phyloP scores from a whole-genome alignment of 2,329 filamentous ascomycete genomes.

The Teratosphaeria gauchensis region DNA sequence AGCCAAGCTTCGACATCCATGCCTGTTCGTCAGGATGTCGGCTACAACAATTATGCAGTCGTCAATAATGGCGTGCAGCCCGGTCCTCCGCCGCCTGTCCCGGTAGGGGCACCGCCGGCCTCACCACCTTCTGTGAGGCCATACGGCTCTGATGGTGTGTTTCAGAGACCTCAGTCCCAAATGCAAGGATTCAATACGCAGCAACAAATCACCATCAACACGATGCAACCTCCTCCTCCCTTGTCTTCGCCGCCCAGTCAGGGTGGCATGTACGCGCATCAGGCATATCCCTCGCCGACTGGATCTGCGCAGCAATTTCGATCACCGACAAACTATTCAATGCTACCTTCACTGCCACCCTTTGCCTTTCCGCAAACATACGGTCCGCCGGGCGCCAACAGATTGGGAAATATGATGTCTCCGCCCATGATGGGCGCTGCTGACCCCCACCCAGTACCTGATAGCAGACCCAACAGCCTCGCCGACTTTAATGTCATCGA shows the following conservation, averaged over 20 bases:
- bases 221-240: slow-evolving; percentile 21
- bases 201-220: slow-evolving; percentile 7
- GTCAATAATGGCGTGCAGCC: not conserved
- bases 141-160: slow-evolving; percentile 15
- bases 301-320: slow-evolving; percentile 11
- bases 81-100: not conserved
- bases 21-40: not conserved
- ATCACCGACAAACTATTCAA: slow-evolving; percentile 12
- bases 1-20: not conserved
- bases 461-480: slow-evolving; percentile 14
- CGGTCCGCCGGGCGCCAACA: slow-evolving; percentile 1
- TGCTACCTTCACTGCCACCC: slow-evolving; percentile 17
- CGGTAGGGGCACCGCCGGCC: not conserved
- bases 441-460: slow-evolving; percentile 14
- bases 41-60: not conserved
- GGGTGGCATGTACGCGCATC: slow-evolving; percentile 12
- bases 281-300: slow-evolving; percentile 12
- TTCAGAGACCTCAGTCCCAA: slow-evolving; percentile 7
- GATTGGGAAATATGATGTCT: slow-evolving; percentile 15
- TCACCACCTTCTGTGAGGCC: slow-evolving; percentile 10
- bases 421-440: slow-evolving; percentile 11
- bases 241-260: slow-evolving; percentile 11
- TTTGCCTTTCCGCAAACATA: slow-evolving; percentile 15
- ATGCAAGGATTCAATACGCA: slow-evolving; percentile 8
- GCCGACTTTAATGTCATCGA: slow-evolving; percentile 29